phyloP scores from a whole-genome alignment of 2,329 filamentous ascomycete species.

The Talaromyces pinophilus region DNA sequence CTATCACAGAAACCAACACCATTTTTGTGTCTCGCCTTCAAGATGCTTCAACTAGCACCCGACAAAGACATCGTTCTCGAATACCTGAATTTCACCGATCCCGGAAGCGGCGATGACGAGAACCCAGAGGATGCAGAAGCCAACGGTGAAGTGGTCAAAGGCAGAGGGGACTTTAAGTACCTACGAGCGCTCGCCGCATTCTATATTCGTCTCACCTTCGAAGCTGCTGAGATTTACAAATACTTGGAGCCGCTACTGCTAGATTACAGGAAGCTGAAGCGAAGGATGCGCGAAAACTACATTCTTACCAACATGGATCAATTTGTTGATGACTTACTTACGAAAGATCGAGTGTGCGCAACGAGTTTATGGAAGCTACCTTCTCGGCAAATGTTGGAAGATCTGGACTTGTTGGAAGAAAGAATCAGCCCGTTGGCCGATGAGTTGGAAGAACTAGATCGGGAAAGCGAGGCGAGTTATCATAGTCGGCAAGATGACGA shows the following conservation, averaged over 20 bases:
- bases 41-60: slow-evolving; percentile 85
- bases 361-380: slow-evolving; percentile 93
- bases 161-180: slow-evolving; percentile 64
- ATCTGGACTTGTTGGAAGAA: slow-evolving; percentile 82
- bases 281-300: slow-evolving; percentile 73
- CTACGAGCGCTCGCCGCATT: slow-evolving; percentile 86
- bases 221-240: slow-evolving; percentile 75
- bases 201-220: slow-evolving; percentile 86
- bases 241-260: slow-evolving; percentile 79
- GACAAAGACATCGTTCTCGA: slow-evolving; percentile 74
- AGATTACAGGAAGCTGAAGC: slow-evolving; percentile 79
- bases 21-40: slow-evolving; percentile 92
- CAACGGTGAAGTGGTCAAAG: slow-evolving; percentile 36
- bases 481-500: slow-evolving; percentile 17
- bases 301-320: slow-evolving; percentile 80
- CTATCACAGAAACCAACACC: slow-evolving; percentile 80
- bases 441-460: slow-evolving; percentile 51
- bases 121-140: slow-evolving; percentile 26
- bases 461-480: slow-evolving; percentile 27
- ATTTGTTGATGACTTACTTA: slow-evolving; percentile 89
- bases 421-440: slow-evolving; percentile 81
- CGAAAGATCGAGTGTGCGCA: slow-evolving; percentile 84
- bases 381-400: slow-evolving; percentile 77
- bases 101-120: slow-evolving; percentile 56
- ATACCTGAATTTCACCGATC: slow-evolving; percentile 76